These are phyloP conservation scores for Gentiana straminea DNA, from an alignment of 257 asterid species.

Conservation along the genomic window DNA sequence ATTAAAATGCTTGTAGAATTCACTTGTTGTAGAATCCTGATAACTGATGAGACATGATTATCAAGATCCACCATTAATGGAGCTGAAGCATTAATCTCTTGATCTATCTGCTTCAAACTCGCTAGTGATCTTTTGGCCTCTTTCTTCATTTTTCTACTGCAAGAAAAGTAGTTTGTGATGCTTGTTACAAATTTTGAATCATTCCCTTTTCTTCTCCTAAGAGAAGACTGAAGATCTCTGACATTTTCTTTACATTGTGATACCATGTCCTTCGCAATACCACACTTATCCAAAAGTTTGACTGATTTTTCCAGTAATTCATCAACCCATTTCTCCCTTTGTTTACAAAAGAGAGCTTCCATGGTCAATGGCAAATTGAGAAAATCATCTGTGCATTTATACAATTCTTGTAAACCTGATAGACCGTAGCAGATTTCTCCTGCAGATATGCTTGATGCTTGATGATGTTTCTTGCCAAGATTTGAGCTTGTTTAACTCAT, in stretches of 20 bases:
- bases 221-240: slow-evolving; percentile 17
- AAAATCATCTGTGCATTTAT: slow-evolving; percentile 17
- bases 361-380: slow-evolving; percentile 20
- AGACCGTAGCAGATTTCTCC: slow-evolving; percentile 10
- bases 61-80: slow-evolving; percentile 10
- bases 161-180: slow-evolving; percentile 10
- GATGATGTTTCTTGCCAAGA: too few species aligned
- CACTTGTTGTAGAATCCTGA: slow-evolving; percentile 16
- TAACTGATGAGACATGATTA: slow-evolving; percentile 14
- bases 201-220: slow-evolving; percentile 18
- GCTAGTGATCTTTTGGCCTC: slow-evolving; percentile 4
- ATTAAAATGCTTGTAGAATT: slow-evolving; percentile 10
- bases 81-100: background rate
- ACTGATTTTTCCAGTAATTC: slow-evolving; percentile 19
- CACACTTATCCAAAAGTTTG: slow-evolving; percentile 21
- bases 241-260: slow-evolving; percentile 18
- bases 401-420: slow-evolving; percentile 15
- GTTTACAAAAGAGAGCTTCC: slow-evolving; percentile 14
- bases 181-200: slow-evolving; percentile 7
- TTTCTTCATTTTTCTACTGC: slow-evolving; percentile 16
- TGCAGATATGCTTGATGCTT: background rate
- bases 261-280: slow-evolving; percentile 10
- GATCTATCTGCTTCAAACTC: slow-evolving; percentile 13
- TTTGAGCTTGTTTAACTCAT: too few species aligned
- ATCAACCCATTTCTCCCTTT: slow-evolving; percentile 12